Conservation (phyloP, 139 green algal species). For the Chlamydomonas schloesseri region DNA sequence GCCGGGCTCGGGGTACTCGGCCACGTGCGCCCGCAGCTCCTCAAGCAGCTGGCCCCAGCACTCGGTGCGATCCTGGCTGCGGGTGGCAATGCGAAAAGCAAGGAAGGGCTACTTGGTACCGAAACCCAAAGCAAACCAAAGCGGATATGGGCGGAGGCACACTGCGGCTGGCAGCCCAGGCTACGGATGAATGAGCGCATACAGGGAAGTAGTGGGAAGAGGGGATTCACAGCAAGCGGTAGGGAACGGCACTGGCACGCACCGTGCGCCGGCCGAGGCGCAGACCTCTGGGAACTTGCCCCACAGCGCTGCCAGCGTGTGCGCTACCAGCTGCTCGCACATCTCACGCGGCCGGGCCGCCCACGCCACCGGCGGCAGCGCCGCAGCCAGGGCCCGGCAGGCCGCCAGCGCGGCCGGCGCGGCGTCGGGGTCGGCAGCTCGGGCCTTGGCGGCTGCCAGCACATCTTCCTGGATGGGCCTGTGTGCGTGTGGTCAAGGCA, state of each 20-base stretch:
- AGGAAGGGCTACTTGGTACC: not conserved
- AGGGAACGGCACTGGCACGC: not conserved
- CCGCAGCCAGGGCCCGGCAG: not conserved
- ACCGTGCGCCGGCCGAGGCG: not conserved
- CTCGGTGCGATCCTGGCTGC: conserved; percentile 31
- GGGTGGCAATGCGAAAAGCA: not conserved
- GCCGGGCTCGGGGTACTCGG: conserved; percentile 2
- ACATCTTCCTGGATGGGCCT: conserved; percentile 18
- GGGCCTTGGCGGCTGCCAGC: not conserved
- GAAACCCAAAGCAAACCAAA: too few relatives aligned
- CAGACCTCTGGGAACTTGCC: conserved; percentile 3
- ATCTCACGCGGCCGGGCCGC: conserved; percentile 15
- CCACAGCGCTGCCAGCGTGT: not conserved
- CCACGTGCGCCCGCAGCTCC: conserved; percentile 18
- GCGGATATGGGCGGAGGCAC: too few relatives aligned
- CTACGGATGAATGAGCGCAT: too few relatives aligned
- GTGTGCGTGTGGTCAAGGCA: too few relatives aligned
- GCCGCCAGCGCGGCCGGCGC: conserved; percentile 11
- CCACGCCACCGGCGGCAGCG: conserved; percentile 28
- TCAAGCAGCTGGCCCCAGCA: conserved; percentile 31
- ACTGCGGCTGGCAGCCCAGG: not conserved
- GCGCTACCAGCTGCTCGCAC: not conserved
- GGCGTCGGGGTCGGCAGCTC: not conserved
- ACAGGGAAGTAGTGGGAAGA: too few relatives aligned
- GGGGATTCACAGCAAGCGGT: too few relatives aligned